phyloP scores from a whole-genome alignment of 225 moss, liverwort and hornwort species.

The Thuidium tamariscinum region DNA sequence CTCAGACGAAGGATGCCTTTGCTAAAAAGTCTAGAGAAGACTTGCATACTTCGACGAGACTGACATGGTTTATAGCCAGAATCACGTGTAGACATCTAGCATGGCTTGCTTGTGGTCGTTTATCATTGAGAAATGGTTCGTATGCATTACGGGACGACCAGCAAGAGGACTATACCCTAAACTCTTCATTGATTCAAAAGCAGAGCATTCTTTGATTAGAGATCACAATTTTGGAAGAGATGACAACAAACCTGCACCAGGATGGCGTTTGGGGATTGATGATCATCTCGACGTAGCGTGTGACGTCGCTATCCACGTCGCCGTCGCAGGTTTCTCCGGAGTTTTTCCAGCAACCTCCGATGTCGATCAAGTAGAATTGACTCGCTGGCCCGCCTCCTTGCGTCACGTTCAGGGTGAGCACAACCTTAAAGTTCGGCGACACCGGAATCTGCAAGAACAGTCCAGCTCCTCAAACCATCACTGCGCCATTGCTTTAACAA shows the following conservation, averaged over 20 bases:
- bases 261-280: conserved; percentile 64
- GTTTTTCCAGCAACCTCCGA: conserved; percentile 96
- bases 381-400: conserved; percentile 73
- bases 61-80: background rate
- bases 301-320: conserved; percentile 61
- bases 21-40: background rate
- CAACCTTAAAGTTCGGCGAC: conserved; percentile 72
- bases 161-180: background rate
- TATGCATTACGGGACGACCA: conserved; percentile 19
- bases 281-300: conserved; percentile 94
- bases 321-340: conserved; percentile 60
- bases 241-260: conserved; percentile 44
- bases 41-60: background rate
- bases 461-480: background rate
- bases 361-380: conserved; percentile 86
- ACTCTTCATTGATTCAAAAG: background rate
- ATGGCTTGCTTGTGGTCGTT: background rate
- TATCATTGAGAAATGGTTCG: background rate
- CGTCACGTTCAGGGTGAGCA: conserved; percentile 57
- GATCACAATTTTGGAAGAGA: background rate
- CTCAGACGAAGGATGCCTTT: background rate
- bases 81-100: background rate
- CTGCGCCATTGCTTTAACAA: background rate
- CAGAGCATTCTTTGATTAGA: background rate
- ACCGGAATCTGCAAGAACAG: conserved; percentile 49